These are phyloP conservation scores for Kodamaea plutei DNA, from an alignment of 1,139 yeast species.

Conservation along the genomic window DNA sequence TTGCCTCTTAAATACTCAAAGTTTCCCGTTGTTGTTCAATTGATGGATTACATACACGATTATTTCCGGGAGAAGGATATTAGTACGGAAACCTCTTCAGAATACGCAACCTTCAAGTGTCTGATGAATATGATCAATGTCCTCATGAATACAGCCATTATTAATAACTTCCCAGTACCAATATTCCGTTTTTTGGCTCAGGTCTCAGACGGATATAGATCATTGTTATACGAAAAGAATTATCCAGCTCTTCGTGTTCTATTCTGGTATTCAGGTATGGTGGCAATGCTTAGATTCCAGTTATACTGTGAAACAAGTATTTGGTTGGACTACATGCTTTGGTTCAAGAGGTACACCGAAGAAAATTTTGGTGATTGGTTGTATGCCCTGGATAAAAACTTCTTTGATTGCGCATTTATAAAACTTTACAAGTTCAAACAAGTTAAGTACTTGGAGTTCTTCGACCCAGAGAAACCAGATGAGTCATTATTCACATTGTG, in stretches of 20 bases:
- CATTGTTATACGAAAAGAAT: slow-evolving; percentile 18
- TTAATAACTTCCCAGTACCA: slow-evolving; percentile 24
- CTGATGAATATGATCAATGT: slow-evolving; percentile 12
- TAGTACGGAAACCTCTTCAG: slow-evolving; percentile 8
- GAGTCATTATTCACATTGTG: too few species aligned
- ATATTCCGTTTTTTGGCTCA: slow-evolving; percentile 26
- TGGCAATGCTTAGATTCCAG: slow-evolving; percentile 20
- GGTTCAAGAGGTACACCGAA: slow-evolving; percentile 19
- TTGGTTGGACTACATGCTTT: slow-evolving; percentile 26
- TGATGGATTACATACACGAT: slow-evolving; percentile 11
- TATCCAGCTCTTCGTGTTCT: slow-evolving; percentile 24
- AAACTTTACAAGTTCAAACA: slow-evolving; percentile 5
- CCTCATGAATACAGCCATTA: slow-evolving; percentile 12
- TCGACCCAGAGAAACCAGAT: slow-evolving; percentile 8
- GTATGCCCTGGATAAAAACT: slow-evolving; percentile 13
- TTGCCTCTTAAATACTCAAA: slow-evolving; percentile 6
- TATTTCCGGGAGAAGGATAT: slow-evolving; percentile 7
- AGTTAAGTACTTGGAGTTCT: slow-evolving; percentile 4
- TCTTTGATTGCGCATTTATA: slow-evolving; percentile 11
- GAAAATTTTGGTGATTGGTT: slow-evolving; percentile 17
- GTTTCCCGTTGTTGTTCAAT: slow-evolving; percentile 17
- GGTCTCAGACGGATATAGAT: slow-evolving; percentile 16
- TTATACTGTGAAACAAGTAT: slow-evolving; percentile 17
- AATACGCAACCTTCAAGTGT: slow-evolving; percentile 11
- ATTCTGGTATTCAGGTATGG: slow-evolving; percentile 20